Evolutionary conservation across 2,329 filamentous ascomycete species (phyloP), one percentile per base, ranked within the genome.

Genomic region (Phyllosticta capitalensis): DNA sequence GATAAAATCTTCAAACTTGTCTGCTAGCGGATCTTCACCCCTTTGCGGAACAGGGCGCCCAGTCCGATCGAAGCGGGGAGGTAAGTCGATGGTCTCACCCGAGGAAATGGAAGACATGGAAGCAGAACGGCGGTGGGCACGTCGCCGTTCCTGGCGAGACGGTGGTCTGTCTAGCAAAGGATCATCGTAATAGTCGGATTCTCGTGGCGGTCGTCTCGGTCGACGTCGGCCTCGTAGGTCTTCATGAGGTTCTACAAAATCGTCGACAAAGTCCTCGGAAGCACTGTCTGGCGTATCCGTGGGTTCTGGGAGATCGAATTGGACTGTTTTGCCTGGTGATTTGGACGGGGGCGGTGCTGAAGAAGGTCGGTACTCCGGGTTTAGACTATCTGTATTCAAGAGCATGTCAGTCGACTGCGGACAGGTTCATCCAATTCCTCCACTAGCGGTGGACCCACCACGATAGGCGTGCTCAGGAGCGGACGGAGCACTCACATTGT

Each of bases 401-500:
- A 2, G 22, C 17, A 21, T 26, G 20, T 58, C 51, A 63, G 66
- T 65, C 62, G 19, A 17, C 33, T 58, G 65, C 65, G 65, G 65
- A 63, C 60, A 12, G 21, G 48, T 30, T 30, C 54, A 49, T 55
- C 57, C 57, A 54, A 17, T 52, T 55, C 33, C 55, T 52, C 58
- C 64, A 56, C 49, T 33, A 54, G 66, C 65, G 65, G 66, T 67
- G 52, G 66, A 72, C 71, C 67, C 69, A 72, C 71, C 71, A 67
- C 65, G 65, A 63, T 68, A 64, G 61, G 64, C 64, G 64, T 70
- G 69, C 65, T 69, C 66, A 62, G 66, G 61, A 67, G 65, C 67
- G 62, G 63, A 64, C 63, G 63, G 67, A 71, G 72, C 72, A 80
- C 78, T 79, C 77, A 80, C 78, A 78, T 79, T 76, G 64, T 76